Conservation (phyloP, 108 stramenopile species). For the Craspedostauros australis region DNA sequence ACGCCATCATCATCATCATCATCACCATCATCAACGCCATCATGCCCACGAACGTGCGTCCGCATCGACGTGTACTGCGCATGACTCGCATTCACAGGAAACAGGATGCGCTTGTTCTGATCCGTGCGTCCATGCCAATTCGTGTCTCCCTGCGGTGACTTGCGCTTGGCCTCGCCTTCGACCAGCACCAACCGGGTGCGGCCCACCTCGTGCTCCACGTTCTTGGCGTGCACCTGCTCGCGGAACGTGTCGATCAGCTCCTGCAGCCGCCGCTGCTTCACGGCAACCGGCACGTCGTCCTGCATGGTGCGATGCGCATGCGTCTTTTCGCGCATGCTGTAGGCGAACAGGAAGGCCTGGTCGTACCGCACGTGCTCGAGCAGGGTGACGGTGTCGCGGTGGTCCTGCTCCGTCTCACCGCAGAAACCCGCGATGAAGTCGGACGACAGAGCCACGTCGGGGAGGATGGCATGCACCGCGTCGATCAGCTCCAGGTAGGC, state of each 20-base stretch:
- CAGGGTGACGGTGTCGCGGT: slow-evolving; percentile 82
- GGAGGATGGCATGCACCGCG: slow-evolving; percentile 59
- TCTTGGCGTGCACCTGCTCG: slow-evolving; percentile 56
- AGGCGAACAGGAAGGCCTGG: slow-evolving; percentile 98
- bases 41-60: too few species aligned
- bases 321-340: slow-evolving; percentile 91
- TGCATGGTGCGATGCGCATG: slow-evolving; percentile 87
- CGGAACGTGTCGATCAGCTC: slow-evolving; percentile 79
- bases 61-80: too few species aligned
- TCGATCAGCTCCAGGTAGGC: slow-evolving; percentile 88
- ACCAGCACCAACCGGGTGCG: slow-evolving; percentile 69
- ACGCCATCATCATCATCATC: too few species aligned
- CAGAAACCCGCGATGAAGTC: slow-evolving; percentile 99
- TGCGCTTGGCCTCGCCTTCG: slow-evolving; percentile 74
- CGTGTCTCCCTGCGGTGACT: slow-evolving; percentile 16
- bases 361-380: slow-evolving; percentile 87
- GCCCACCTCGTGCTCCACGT: slow-evolving; percentile 66
- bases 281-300: slow-evolving; percentile 91
- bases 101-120: slow-evolving; percentile 74
- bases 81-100: slow-evolving; percentile 22
- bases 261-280: slow-evolving; percentile 83
- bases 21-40: too few species aligned
- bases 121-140: slow-evolving; percentile 72
- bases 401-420: slow-evolving; percentile 95
- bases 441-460: slow-evolving; percentile 88